Conservation (phyloP, 495 filamentous ascomycete species). For the Aspergillus kassunensis region DNA sequence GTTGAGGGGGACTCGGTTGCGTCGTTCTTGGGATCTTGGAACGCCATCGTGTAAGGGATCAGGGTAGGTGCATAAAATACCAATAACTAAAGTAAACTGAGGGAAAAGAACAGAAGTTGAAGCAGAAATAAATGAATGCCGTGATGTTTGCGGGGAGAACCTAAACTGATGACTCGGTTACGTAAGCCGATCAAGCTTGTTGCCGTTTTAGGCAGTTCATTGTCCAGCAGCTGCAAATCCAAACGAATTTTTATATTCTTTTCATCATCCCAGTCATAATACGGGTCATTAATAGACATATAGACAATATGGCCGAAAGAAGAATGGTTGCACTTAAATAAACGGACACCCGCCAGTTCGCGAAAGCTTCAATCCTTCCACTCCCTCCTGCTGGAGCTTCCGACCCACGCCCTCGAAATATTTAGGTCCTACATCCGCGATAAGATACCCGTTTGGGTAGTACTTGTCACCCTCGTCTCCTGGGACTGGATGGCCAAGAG, state of each 20-base stretch:
- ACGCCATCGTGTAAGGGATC: constrained; percentile 12
- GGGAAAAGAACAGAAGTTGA: background rate
- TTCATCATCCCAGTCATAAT: no score
- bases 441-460: constrained; percentile 54
- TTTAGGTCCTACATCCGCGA: constrained; percentile 55
- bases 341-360: constrained; percentile 55
- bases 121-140: background rate
- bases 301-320: no score
- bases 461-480: constrained; percentile 56
- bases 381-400: constrained; percentile 31
- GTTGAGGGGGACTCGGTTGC: constrained; percentile 14
- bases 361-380: constrained; percentile 38
- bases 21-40: constrained; percentile 21
- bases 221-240: no score
- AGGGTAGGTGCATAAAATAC: background rate
- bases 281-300: no score
- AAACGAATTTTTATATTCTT: no score
- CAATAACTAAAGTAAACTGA: background rate
- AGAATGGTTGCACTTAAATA: constrained; percentile 12
- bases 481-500: constrained; percentile 53
- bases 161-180: constrained; percentile 12
- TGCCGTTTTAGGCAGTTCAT: background rate
- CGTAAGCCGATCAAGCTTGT: constrained; percentile 11
- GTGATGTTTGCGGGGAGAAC: constrained; percentile 13
- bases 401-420: constrained; percentile 53